A percentile compares a stretch with the other conserved stretches of the same genome.
These are phyloP conservation scores for Geotrichum reessii DNA, from an alignment of 1,139 yeast species.

Conservation along the genomic window DNA sequence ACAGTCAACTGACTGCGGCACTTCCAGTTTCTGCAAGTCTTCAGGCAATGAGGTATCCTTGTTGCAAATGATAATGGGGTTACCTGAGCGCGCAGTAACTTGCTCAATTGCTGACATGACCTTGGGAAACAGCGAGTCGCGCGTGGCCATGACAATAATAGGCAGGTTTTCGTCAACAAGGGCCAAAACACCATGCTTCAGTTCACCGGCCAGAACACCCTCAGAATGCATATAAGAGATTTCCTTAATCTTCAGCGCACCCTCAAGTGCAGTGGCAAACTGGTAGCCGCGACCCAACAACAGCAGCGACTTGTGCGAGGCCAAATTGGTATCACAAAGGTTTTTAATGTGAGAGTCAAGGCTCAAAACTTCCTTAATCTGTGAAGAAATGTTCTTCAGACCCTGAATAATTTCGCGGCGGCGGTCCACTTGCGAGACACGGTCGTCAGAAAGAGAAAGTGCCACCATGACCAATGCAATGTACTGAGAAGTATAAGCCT, in stretches of 20 bases:
- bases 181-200: constrained; percentile 97
- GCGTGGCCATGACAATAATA: constrained; percentile 93
- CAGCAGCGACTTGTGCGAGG: constrained; percentile 78
- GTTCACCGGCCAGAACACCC: constrained; percentile 98
- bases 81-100: constrained; percentile 95
- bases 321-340: constrained; percentile 66
- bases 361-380: constrained; percentile 69
- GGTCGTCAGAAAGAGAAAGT: constrained; percentile 84
- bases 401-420: constrained; percentile 85
- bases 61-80: constrained; percentile 90
- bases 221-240: constrained; percentile 98
- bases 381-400: constrained; percentile 74
- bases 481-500: constrained; percentile 97
- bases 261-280: constrained; percentile 95
- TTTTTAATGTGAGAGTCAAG: constrained; percentile 70
- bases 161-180: constrained; percentile 92
- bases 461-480: constrained; percentile 98
- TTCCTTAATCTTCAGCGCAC: constrained; percentile 96
- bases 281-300: constrained; percentile 97
- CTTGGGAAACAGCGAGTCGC: constrained; percentile 94
- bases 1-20: constrained; percentile 95
- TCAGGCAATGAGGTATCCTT: constrained; percentile 62
- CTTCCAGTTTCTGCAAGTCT: constrained; percentile 57
- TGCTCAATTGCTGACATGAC: constrained; percentile 94
- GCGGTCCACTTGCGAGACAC: constrained; percentile 68